These are phyloP conservation scores for Graphiopsis chlorocephala DNA, from an alignment of 2,329 filamentous ascomycete genomes.

Conservation along the genomic window DNA sequence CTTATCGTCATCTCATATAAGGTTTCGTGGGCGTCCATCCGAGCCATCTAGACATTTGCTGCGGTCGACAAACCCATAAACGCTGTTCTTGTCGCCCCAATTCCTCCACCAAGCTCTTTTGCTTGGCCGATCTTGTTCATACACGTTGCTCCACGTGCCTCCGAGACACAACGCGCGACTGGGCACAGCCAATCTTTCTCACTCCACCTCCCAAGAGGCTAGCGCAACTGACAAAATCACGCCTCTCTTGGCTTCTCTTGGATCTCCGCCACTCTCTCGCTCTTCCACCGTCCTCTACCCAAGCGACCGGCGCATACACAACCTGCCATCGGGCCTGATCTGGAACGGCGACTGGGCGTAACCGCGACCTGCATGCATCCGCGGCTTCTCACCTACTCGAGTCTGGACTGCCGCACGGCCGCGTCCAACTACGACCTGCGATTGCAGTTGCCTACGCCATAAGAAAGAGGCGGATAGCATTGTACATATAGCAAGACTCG, in stretches of 20 bases:
- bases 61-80: not conserved
- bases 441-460: constrained; percentile 19
- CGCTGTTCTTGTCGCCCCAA: not conserved
- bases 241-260: constrained; percentile 9
- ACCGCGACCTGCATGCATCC: constrained; percentile 24
- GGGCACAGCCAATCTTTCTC: constrained; percentile 6
- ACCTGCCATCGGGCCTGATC: constrained; percentile 21
- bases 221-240: constrained; percentile 11
- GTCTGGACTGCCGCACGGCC: constrained; percentile 19
- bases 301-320: not conserved
- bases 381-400: constrained; percentile 1
- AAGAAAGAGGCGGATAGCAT: constrained; percentile 7
- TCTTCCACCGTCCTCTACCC: not conserved
- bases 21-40: constrained; percentile 6
- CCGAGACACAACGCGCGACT: constrained; percentile 10
- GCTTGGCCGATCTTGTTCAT: constrained; percentile 6
- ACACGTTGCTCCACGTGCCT: constrained; percentile 9
- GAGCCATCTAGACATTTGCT: constrained; percentile 1
- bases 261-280: constrained; percentile 3
- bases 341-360: constrained; percentile 38
- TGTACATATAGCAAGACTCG: constrained; percentile 8
- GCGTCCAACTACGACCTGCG: constrained; percentile 18
- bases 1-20: constrained; percentile 1
- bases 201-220: constrained; percentile 14
- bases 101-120: constrained; percentile 4